Conservation (phyloP, 768 basidiomycete genomes). For the Russula sp. region DNA sequence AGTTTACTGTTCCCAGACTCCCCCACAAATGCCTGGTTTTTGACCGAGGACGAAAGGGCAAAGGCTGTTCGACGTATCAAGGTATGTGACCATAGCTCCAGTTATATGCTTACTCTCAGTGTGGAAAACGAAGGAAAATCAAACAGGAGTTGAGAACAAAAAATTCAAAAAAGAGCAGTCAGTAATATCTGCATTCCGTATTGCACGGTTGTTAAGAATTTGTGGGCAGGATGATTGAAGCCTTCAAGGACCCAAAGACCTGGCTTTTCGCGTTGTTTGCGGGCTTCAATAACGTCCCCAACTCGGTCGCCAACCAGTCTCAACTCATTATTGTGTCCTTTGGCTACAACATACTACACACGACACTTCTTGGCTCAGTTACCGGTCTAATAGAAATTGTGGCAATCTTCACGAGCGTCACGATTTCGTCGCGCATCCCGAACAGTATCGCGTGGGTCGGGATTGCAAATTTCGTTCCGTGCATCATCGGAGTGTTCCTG, state of each 20-base stretch:
- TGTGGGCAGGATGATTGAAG: constrained; percentile 57
- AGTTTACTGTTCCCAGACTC: constrained; percentile 74
- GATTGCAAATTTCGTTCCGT: constrained; percentile 58
- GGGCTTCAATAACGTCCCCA: constrained; percentile 59
- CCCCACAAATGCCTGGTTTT: constrained; percentile 72
- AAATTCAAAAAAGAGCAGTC: constrained; percentile 77
- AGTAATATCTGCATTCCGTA: constrained; percentile 34
- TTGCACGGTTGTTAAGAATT: background rate
- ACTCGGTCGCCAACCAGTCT: constrained; percentile 64
- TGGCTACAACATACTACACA: constrained; percentile 61
- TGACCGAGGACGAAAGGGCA: constrained; percentile 60
- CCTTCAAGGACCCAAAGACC: constrained; percentile 64
- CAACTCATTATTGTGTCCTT: constrained; percentile 64
- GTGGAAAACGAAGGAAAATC: constrained; percentile 52
- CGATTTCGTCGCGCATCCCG: constrained; percentile 51
- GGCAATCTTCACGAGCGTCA: constrained; percentile 66
- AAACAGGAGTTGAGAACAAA: constrained; percentile 82
- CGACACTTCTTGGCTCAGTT: constrained; percentile 67
- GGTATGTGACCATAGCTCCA: constrained; percentile 36
- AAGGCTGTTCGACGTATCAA: constrained; percentile 65
- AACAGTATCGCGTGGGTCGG: constrained; percentile 63
- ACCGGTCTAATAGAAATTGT: constrained; percentile 63
- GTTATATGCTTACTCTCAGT: background rate
- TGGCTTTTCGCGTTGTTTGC: constrained; percentile 74
- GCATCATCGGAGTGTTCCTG: constrained; percentile 58